Evolutionary conservation across 2,329 filamentous ascomycete species (phyloP).

Genomic region (Zalaria obscura): DNA sequence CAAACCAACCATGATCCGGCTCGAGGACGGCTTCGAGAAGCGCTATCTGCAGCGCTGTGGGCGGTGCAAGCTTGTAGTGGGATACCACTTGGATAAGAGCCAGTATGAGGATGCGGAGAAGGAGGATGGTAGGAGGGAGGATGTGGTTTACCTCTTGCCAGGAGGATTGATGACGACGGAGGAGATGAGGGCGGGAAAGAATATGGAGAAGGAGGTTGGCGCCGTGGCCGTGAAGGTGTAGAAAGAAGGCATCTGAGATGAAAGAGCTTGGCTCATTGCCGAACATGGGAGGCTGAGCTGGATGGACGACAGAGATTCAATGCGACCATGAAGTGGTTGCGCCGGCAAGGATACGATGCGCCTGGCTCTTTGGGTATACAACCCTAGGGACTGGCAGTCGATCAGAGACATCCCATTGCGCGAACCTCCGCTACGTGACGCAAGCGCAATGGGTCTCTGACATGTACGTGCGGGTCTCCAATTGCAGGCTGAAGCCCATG

Average conservation of each 20-base stretch:
- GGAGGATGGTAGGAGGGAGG: slow-evolving; percentile 21
- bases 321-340: no score
- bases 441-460: no score
- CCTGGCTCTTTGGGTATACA: no score
- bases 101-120: slow-evolving; percentile 26
- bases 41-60: slow-evolving; percentile 43
- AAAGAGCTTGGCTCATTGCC: neutral
- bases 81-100: slow-evolving; percentile 44
- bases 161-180: slow-evolving; percentile 44
- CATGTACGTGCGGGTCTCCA: no score
- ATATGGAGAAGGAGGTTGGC: slow-evolving; percentile 8
- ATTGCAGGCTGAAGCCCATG: no score
- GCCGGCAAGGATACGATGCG: no score
- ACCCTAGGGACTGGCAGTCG: no score
- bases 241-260: neutral
- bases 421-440: no score
- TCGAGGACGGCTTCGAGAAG: slow-evolving; percentile 52
- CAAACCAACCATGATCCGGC: slow-evolving; percentile 21
- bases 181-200: slow-evolving; percentile 34
- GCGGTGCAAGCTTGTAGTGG: slow-evolving; percentile 46
- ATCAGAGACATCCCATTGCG: no score
- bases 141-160: slow-evolving; percentile 46
- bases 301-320: neutral
- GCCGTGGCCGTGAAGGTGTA: slow-evolving; percentile 2
- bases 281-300: neutral